Evolutionary conservation across 78 protist genomes (phyloP).

Genomic region (Emiliania huxleyi): DNA sequence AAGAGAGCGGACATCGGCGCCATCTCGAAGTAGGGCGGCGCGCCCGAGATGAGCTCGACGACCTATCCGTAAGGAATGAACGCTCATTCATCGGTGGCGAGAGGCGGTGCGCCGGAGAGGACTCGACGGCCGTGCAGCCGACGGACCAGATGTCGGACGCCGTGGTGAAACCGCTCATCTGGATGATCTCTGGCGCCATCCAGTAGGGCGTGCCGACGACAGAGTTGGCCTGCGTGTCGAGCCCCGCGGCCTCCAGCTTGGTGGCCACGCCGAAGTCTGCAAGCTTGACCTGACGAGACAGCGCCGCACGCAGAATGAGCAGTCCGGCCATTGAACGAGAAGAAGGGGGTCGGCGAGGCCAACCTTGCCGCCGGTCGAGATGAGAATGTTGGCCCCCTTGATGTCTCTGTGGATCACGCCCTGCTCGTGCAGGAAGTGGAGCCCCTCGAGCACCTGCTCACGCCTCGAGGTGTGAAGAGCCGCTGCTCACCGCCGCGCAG

Average conservation of each 20-base stretch:
- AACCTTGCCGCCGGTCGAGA: conserved; percentile 39
- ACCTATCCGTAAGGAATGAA: too few species aligned
- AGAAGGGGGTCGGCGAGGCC: too few species aligned
- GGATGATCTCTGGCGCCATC: conserved; percentile 98
- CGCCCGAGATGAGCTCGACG: conserved; percentile 93
- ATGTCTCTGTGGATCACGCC: conserved; percentile 72
- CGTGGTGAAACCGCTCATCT: conserved; percentile 67
- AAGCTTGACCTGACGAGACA: too few species aligned
- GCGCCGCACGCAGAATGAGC: too few species aligned
- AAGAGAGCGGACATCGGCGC: conserved; percentile 92
- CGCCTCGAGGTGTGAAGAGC: not conserved
- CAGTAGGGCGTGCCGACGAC: conserved; percentile 96
- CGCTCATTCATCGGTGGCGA: too few species aligned
- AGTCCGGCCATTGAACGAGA: too few species aligned
- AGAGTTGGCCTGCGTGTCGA: conserved; percentile 27
- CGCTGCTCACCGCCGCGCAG: conserved; percentile 81
- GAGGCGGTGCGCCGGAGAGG: too few species aligned
- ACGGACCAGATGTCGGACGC: conserved; percentile 95
- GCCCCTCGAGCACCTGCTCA: conserved; percentile 72
- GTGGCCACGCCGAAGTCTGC: conserved; percentile 96
- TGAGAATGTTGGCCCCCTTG: conserved; percentile 57
- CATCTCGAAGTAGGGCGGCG: conserved; percentile 95
- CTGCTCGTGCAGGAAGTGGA: conserved; percentile 82
- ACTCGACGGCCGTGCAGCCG: conserved; percentile 94
- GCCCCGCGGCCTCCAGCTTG: conserved; percentile 52